These are phyloP conservation scores for Didymella pomorum DNA, from an alignment of 2,329 filamentous ascomycete genomes.

Conservation along the genomic window DNA sequence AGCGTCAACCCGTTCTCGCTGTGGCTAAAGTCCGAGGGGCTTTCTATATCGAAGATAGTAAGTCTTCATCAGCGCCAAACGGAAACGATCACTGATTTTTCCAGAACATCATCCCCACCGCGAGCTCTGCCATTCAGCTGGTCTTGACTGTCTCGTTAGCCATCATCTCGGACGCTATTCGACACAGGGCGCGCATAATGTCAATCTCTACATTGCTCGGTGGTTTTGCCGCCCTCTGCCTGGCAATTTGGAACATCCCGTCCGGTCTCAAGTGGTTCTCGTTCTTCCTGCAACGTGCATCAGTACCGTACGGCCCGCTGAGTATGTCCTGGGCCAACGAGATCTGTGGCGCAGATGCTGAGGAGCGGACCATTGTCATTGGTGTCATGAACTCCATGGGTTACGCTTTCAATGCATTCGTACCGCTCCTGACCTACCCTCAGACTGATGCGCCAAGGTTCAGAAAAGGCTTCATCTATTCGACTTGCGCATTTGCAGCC, in stretches of 20 bases:
- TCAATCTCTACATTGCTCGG: slow-evolving; percentile 26
- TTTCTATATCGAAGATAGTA: slow-evolving; percentile 27
- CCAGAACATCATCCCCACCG: slow-evolving; percentile 32
- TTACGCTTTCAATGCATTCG: slow-evolving; percentile 57
- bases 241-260: slow-evolving; percentile 45
- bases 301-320: slow-evolving; percentile 44
- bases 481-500: slow-evolving; percentile 23
- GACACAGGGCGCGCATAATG: slow-evolving; percentile 29
- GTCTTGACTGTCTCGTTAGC: slow-evolving; percentile 28
- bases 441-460: slow-evolving; percentile 29
- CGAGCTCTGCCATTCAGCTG: slow-evolving; percentile 27
- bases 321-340: slow-evolving; percentile 58
- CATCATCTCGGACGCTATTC: slow-evolving; percentile 29
- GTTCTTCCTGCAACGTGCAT: slow-evolving; percentile 41
- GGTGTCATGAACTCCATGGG: slow-evolving; percentile 57
- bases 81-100: background rate
- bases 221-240: slow-evolving; percentile 33
- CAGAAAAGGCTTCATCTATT: slow-evolving; percentile 28
- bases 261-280: slow-evolving; percentile 44
- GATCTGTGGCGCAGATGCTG: slow-evolving; percentile 54
- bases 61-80: background rate
- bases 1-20: slow-evolving; percentile 33
- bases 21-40: slow-evolving; percentile 26
- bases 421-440: slow-evolving; percentile 43
- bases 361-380: slow-evolving; percentile 57